Conservation (phyloP, 176 grass and related monocot species). For the Hordeum marinum region DNA sequence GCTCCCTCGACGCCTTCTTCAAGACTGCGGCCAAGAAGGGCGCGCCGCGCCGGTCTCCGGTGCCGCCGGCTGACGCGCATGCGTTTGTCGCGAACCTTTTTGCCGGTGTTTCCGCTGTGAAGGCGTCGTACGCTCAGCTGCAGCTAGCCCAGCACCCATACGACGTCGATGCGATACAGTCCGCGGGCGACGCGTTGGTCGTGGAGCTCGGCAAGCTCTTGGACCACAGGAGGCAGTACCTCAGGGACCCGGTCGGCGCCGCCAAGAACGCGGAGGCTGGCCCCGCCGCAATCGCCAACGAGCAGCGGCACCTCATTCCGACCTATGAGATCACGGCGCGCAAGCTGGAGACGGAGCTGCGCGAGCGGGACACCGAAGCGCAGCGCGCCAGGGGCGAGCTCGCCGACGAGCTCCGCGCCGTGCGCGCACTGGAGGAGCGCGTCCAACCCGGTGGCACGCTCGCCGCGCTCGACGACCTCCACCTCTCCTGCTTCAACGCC, state of each 20-base stretch:
- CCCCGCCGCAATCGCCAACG: conserved; percentile 5
- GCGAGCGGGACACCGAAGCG: conserved; percentile 45
- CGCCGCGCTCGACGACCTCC: conserved; percentile 55
- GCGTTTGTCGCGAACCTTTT: conserved; percentile 59
- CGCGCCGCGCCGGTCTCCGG: background rate
- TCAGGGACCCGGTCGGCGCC: conserved; percentile 3
- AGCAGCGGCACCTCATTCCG: conserved; percentile 44
- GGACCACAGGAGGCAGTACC: conserved; percentile 51
- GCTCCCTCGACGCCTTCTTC: conserved; percentile 34
- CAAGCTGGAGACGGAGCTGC: conserved; percentile 63
- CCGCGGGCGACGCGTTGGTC: conserved; percentile 53
- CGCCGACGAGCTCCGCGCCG: conserved; percentile 20
- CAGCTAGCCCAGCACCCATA: conserved; percentile 77
- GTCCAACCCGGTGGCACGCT: conserved; percentile 40
- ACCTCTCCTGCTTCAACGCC: conserved; percentile 67
- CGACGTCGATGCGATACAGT: conserved; percentile 56
- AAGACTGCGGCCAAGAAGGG: conserved; percentile 24
- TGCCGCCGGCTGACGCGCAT: conserved; percentile 15
- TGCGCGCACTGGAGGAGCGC: conserved; percentile 34
- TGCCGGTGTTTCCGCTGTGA: conserved; percentile 64
- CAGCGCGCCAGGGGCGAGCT: conserved; percentile 24
- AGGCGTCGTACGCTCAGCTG: conserved; percentile 83
- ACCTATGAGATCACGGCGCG: conserved; percentile 67
- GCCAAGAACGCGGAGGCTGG: background rate
- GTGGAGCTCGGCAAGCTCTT: conserved; percentile 65